Conservation (phyloP, 1,284 basidiomycete genomes). For the Microbotryum lychnidis-dioicae region DNA sequence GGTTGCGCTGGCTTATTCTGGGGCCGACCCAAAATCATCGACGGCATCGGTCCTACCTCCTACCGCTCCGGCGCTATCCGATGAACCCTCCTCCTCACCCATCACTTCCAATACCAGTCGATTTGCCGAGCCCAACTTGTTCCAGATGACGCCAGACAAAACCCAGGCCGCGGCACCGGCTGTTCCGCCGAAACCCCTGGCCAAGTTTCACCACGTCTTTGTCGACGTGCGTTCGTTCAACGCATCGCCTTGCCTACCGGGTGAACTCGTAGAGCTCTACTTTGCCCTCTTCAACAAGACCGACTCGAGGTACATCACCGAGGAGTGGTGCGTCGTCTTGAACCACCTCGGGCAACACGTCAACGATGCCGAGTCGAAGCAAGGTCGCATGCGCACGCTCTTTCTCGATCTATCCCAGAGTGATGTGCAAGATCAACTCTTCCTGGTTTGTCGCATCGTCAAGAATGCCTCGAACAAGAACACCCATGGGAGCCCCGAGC, state of each 20-base stretch:
- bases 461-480: conserved; percentile 52
- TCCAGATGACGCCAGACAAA: too few relatives aligned
- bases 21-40: conserved; percentile 6
- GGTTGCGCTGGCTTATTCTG: conserved; percentile 39
- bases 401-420: conserved; percentile 80
- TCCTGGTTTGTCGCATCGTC: conserved; percentile 82
- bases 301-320: conserved; percentile 75
- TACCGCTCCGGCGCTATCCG: too few relatives aligned
- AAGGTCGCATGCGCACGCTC: conserved; percentile 52
- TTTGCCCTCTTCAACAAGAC: conserved; percentile 86
- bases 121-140: too few relatives aligned
- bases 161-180: too few relatives aligned
- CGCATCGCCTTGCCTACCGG: conserved; percentile 76
- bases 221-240: conserved; percentile 86
- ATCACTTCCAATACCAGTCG: too few relatives aligned
- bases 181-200: background rate
- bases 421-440: conserved; percentile 75
- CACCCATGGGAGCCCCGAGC: background rate
- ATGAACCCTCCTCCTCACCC: too few relatives aligned
- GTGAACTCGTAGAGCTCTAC: conserved; percentile 85
- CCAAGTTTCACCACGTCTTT: conserved; percentile 75
- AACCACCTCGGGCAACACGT: conserved; percentile 84
- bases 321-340: conserved; percentile 83
- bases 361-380: conserved; percentile 51
- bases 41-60: too few relatives aligned